Conservation (phyloP, 345 rosid genomes). For the Angophora floribunda region DNA sequence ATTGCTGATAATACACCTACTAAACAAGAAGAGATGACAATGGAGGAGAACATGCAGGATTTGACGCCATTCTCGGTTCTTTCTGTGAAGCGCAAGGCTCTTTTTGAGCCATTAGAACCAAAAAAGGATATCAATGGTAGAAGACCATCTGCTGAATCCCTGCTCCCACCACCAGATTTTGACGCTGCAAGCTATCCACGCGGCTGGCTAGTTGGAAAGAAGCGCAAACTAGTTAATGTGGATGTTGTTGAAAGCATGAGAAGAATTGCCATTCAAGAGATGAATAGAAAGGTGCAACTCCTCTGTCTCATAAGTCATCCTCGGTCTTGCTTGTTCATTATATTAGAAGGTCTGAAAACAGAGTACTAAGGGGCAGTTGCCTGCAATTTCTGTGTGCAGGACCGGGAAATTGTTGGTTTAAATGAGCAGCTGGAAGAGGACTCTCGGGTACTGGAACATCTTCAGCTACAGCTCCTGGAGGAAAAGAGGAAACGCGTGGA, state of each 20-base stretch:
- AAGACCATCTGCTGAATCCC: conserved; percentile 49
- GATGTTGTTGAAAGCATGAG: conserved; percentile 98
- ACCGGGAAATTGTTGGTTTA: conserved; percentile 73
- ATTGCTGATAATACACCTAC: conserved; percentile 23
- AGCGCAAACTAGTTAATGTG: conserved; percentile 84
- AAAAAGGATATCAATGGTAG: conserved; percentile 26
- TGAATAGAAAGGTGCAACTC: conserved; percentile 74
- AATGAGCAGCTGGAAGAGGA: conserved; percentile 96
- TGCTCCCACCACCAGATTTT: conserved; percentile 90
- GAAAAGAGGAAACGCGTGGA: conserved; percentile 68
- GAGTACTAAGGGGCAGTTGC: not conserved
- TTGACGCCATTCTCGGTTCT: conserved; percentile 25
- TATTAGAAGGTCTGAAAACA: not conserved
- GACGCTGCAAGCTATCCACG: conserved; percentile 72
- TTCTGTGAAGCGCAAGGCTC: conserved; percentile 71
- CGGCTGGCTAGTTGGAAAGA: conserved; percentile 92
- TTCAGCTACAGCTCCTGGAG: conserved; percentile 75
- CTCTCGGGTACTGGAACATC: conserved; percentile 66
- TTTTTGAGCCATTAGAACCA: conserved; percentile 87
- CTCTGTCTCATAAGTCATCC: not conserved
- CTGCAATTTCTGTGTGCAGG: conserved; percentile 31
- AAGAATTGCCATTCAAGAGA: conserved; percentile 88
- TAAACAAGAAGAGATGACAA: conserved; percentile 28
- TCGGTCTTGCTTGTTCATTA: not conserved
- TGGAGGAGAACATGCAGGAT: conserved; percentile 24